phyloP scores from a whole-genome alignment of 495 filamentous ascomycete genomes.

The Penicillium diatomitis region DNA sequence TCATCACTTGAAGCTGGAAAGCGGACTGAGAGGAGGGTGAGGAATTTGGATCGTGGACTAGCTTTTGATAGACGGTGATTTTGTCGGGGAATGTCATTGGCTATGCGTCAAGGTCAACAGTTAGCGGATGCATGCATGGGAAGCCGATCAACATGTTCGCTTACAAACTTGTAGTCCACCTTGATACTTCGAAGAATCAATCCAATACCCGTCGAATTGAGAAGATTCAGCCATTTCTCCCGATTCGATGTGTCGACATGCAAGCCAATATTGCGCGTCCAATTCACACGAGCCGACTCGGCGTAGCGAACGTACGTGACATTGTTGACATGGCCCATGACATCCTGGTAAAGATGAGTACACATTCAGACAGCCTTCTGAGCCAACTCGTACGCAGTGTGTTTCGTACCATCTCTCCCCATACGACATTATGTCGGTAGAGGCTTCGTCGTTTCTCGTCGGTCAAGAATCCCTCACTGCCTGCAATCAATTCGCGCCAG shows the following conservation, averaged over 20 bases:
- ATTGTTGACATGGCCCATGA: slow-evolving; percentile 82
- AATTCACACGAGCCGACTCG: slow-evolving; percentile 76
- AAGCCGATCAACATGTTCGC: slow-evolving; percentile 4
- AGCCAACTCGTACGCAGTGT: no score
- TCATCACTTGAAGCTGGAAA: slow-evolving; percentile 49
- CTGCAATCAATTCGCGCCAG: slow-evolving; percentile 71
- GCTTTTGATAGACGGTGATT: slow-evolving; percentile 81
- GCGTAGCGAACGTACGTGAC: slow-evolving; percentile 77
- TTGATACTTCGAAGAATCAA: slow-evolving; percentile 75
- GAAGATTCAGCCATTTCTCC: slow-evolving; percentile 61
- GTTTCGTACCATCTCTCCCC: slow-evolving; percentile 77
- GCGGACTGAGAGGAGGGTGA: slow-evolving; percentile 31
- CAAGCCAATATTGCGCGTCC: slow-evolving; percentile 66
- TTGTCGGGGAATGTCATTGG: slow-evolving; percentile 84
- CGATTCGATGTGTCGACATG: slow-evolving; percentile 58
- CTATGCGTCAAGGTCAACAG: slow-evolving; percentile 29
- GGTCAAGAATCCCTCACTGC: slow-evolving; percentile 74
- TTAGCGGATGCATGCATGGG: slow-evolving; percentile 4
- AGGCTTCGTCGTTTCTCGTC: slow-evolving; percentile 55
- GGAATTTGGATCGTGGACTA: slow-evolving; percentile 44
- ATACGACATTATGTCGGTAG: slow-evolving; percentile 64
- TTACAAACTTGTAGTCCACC: slow-evolving; percentile 88
- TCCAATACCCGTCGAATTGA: slow-evolving; percentile 55
- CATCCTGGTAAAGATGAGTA: slow-evolving; percentile 33
- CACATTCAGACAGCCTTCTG: neutral